These are phyloP conservation scores for Tylopilus balloui DNA, from an alignment of 768 basidiomycete species.

Conservation along the genomic window DNA sequence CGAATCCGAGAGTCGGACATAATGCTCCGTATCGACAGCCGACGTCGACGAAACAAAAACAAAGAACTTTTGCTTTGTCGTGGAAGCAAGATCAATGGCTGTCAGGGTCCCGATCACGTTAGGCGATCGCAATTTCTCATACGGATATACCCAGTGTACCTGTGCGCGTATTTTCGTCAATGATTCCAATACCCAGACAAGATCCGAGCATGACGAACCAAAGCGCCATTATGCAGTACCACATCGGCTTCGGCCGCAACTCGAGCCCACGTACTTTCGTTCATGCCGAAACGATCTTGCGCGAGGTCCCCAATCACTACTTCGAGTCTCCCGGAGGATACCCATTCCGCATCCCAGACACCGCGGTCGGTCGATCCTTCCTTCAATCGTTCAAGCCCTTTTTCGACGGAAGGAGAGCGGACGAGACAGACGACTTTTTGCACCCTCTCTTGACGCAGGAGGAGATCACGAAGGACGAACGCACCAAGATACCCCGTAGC, in stretches of 20 bases:
- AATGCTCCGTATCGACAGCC: constrained; percentile 88
- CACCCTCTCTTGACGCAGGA: constrained; percentile 57
- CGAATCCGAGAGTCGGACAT: constrained; percentile 81
- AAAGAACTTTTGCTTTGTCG: constrained; percentile 68
- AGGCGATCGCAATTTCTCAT: constrained; percentile 84
- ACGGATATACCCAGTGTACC: constrained; percentile 99
- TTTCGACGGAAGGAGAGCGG: constrained; percentile 58
- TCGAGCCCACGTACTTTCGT: constrained; percentile 56
- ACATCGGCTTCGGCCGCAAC: constrained; percentile 72
- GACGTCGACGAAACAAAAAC: constrained; percentile 96
- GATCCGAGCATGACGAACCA: constrained; percentile 52
- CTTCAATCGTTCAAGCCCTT: constrained; percentile 64
- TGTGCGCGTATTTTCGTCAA: constrained; percentile 29
- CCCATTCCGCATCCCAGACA: constrained; percentile 88
- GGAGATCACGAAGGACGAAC: constrained; percentile 80
- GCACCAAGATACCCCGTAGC: constrained; percentile 97
- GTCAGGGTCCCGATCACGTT: constrained; percentile 93
- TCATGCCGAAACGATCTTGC: constrained; percentile 69
- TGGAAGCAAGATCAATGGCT: constrained; percentile 72
- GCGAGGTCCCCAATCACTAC: constrained; percentile 84
- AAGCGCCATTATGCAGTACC: constrained; percentile 92
- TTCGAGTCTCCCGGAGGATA: constrained; percentile 59
- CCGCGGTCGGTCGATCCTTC: constrained; percentile 73
- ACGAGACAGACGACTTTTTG: constrained; percentile 91
- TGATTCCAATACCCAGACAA: background rate